Evolutionary conservation across 1,139 yeast species (phyloP).

Genomic region (Petasospora rhodanensis): DNA sequence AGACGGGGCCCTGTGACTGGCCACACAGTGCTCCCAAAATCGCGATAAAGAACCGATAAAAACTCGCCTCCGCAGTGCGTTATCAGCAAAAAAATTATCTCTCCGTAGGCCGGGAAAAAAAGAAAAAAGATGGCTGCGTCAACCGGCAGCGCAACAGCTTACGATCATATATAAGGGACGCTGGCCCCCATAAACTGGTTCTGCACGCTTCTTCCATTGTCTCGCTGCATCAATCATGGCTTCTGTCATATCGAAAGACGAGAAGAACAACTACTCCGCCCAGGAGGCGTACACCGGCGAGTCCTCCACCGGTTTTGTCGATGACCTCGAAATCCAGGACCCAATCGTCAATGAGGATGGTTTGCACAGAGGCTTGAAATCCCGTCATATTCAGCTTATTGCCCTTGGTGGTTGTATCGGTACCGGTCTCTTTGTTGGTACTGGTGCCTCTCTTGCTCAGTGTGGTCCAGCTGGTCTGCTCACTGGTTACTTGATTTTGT

Average conservation of each 20-base stretch:
- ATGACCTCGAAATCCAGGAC: slow-evolving; percentile 14
- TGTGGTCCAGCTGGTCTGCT: slow-evolving; percentile 52
- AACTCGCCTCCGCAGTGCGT: too few species aligned
- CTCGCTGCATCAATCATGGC: slow-evolving; percentile 1
- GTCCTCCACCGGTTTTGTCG: slow-evolving; percentile 15
- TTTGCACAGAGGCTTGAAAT: slow-evolving; percentile 28
- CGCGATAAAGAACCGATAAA: too few species aligned
- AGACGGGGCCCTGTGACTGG: too few species aligned
- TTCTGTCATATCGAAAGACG: slow-evolving; percentile 8
- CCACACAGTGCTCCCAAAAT: too few species aligned
- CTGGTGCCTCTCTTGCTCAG: slow-evolving; percentile 40
- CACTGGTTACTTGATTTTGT: slow-evolving; percentile 44
- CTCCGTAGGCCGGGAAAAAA: too few species aligned
- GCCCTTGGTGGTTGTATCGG: slow-evolving; percentile 54
- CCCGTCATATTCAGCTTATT: slow-evolving; percentile 55
- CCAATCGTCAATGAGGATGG: slow-evolving; percentile 10
- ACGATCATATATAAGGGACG: too few species aligned
- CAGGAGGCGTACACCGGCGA: slow-evolving; percentile 7
- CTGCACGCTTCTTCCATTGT: too few species aligned
- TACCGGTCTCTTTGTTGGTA: slow-evolving; percentile 49
- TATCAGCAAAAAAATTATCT: too few species aligned
- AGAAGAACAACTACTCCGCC: slow-evolving; percentile 7
- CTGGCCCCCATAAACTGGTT: too few species aligned
- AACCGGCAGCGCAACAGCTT: too few species aligned
- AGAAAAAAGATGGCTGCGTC: too few species aligned